Evolutionary conservation across 257 asterid genomes (phyloP), one percentile per base, ranked within the genome.

Genomic region (Nicotiana benthamiana): DNA sequence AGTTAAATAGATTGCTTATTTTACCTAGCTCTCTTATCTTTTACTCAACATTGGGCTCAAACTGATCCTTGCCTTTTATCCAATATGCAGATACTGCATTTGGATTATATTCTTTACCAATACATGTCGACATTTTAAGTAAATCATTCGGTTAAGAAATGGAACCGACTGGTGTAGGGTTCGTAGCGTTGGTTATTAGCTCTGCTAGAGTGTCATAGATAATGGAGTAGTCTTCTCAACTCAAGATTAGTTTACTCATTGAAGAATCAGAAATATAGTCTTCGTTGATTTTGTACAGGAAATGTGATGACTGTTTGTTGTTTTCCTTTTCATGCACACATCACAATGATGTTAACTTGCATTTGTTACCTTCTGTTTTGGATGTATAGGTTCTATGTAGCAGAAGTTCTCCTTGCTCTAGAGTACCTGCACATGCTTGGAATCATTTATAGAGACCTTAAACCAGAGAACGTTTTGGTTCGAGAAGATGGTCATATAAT

Each of bases 351-450:
- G 68, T 2, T 64, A 79, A 80, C 46, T 52, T 63, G 70, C 48
- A 15, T 75, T 56, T 74, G 57, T 59, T 75, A 40, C 59, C 51
- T 30, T 75, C 20, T 75, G 61, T 63, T 70, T 82, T 67, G 48
- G 75, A 5, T n/a, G 57, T 75, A 65, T 74, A 90, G 94, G 91
- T 90, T 90, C 80, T 90, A 90, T 77, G 92, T 90, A 64, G 94
- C 94, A 12, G 94, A 89, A 86, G 89, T 90, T 82, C 94, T 90
- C 74, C 92, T 90, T 53, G 85, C 92, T 75, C 77, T 90, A 79
- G 94, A 90, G 84, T 90, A 90, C 78, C 85, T 90, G 80, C 94
- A 90, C 89, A 90, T 90, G 94, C 94, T 90, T 51, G 94, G 94
- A 24, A 90, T 90, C 85, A 84, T 90, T 59, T 90, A 90, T 80